These are phyloP conservation scores for Russula ochroleuca DNA, from an alignment of 768 basidiomycete genomes.

Conservation along the genomic window DNA sequence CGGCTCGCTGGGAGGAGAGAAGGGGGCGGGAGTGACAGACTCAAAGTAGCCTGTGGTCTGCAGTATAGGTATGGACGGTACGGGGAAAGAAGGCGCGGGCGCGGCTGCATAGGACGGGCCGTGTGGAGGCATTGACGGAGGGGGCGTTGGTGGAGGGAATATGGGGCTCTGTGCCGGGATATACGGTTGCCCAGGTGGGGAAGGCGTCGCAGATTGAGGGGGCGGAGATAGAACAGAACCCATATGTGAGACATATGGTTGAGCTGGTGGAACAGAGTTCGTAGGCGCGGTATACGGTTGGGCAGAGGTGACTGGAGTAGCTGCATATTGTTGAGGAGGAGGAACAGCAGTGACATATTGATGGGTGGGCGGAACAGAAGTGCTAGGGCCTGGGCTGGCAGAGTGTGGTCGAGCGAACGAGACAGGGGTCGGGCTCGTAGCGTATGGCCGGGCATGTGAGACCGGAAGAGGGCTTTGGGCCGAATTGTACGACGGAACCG, in stretches of 20 bases:
- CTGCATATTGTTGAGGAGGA: neutral
- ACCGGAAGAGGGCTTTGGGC: neutral
- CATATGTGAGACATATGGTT: conserved; percentile 5
- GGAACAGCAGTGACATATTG: neutral
- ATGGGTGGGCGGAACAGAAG: neutral
- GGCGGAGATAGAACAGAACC: neutral
- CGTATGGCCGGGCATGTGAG: neutral
- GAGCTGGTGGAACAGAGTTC: neutral
- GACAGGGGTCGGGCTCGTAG: neutral
- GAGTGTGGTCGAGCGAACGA: neutral
- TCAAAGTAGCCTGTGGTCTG: conserved; percentile 26
- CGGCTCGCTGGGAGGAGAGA: conserved; percentile 29
- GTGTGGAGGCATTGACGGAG: conserved; percentile 7
- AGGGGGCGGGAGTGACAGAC: conserved; percentile 29
- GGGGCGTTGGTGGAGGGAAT: conserved; percentile 7
- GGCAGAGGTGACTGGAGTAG: neutral
- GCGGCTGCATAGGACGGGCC: neutral
- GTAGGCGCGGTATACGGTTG: neutral
- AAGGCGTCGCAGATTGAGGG: neutral
- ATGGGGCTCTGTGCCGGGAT: neutral
- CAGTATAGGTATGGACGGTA: conserved; percentile 9
- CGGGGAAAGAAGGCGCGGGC: neutral
- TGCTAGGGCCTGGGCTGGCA: neutral
- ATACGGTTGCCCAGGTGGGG: neutral
- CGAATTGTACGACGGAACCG: neutral